Percentiles rank a stretch among this genome's conserved stretches.
Conservation (phyloP, 2,329 filamentous ascomycete genomes). For the Rhynchosporium graminicola region DNA sequence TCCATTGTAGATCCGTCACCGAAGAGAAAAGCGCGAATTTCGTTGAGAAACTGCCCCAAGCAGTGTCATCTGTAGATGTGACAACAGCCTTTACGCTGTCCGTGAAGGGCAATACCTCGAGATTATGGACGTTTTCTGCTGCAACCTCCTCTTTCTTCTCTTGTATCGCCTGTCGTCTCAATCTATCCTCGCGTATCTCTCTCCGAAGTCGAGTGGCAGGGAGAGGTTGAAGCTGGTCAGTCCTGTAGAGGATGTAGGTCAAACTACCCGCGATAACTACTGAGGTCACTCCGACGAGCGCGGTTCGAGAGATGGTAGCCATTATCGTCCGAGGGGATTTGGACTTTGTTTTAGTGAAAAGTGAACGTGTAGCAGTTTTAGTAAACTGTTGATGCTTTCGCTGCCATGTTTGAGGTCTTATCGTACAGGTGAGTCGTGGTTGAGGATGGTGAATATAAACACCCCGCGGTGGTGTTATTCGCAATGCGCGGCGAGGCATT, state of each 20-base stretch:
- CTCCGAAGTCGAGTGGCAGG: constrained; percentile 36
- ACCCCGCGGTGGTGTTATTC: constrained; percentile 7
- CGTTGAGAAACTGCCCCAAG: constrained; percentile 37
- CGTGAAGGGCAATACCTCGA: constrained; percentile 35
- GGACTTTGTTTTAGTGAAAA: constrained; percentile 28
- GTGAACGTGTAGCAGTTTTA: constrained; percentile 13
- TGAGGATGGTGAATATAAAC: neutral
- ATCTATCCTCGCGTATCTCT: constrained; percentile 30
- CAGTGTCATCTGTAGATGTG: constrained; percentile 31
- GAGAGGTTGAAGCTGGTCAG: constrained; percentile 38
- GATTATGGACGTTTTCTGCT: constrained; percentile 31
- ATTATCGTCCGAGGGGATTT: constrained; percentile 30
- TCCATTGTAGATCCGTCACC: constrained; percentile 57
- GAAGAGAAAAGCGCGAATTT: constrained; percentile 49
- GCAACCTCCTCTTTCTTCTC: constrained; percentile 32
- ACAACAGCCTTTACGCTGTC: constrained; percentile 20
- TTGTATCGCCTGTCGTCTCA: constrained; percentile 23
- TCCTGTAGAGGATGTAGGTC: constrained; percentile 39
- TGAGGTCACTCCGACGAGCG: constrained; percentile 33
- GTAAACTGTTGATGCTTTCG: neutral
- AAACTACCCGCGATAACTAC: constrained; percentile 32
- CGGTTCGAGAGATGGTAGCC: constrained; percentile 24
- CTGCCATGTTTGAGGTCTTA: constrained; percentile 17
- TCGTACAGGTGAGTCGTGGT: constrained; percentile 16
- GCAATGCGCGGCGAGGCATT: constrained; percentile 30